A percentile compares a stretch with the other conserved stretches of the same genome.
These are phyloP conservation scores for Aspergillaceae sp. DNA, from an alignment of 2,329 filamentous ascomycete species.

Conservation along the genomic window DNA sequence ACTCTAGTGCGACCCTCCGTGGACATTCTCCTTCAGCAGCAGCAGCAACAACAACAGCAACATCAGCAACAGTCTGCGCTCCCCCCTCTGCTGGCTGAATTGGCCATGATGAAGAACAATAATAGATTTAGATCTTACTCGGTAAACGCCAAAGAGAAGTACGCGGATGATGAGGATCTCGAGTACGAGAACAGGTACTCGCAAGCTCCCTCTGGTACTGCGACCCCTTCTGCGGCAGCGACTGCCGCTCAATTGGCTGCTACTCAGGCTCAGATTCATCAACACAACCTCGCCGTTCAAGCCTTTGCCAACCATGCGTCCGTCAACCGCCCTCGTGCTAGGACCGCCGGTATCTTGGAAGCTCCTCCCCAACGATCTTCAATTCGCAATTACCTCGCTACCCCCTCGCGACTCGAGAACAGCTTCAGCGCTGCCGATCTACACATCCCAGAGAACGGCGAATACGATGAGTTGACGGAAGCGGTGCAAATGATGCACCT, in stretches of 20 bases:
- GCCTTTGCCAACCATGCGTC: constrained; percentile 81
- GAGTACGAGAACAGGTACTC: constrained; percentile 57
- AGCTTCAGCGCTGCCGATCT: constrained; percentile 69
- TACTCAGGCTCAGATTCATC: constrained; percentile 64
- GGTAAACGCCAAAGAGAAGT: constrained; percentile 97
- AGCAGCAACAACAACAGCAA: constrained; percentile 41
- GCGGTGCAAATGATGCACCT: constrained; percentile 76
- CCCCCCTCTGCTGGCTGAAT: constrained; percentile 62
- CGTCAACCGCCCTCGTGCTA: constrained; percentile 72
- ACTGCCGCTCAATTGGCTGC: constrained; percentile 51
- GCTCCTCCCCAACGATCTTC: constrained; percentile 57
- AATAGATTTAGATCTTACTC: constrained; percentile 95
- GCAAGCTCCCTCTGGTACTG: constrained; percentile 48
- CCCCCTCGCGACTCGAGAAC: constrained; percentile 65
- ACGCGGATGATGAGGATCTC: constrained; percentile 79
- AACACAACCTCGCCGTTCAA: constrained; percentile 88
- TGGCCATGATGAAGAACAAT: constrained; percentile 67
- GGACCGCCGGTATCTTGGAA: constrained; percentile 86
- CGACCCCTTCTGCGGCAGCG: constrained; percentile 51
- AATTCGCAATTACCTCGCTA: constrained; percentile 66
- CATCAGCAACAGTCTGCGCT: constrained; percentile 38
- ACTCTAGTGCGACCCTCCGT: constrained; percentile 57
- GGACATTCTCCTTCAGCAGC: constrained; percentile 44
- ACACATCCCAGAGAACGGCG: constrained; percentile 62
- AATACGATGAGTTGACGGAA: constrained; percentile 71